Evolutionary conservation across 2,329 filamentous ascomycete genomes (phyloP).

Genomic region (Huntiella omanensis): DNA sequence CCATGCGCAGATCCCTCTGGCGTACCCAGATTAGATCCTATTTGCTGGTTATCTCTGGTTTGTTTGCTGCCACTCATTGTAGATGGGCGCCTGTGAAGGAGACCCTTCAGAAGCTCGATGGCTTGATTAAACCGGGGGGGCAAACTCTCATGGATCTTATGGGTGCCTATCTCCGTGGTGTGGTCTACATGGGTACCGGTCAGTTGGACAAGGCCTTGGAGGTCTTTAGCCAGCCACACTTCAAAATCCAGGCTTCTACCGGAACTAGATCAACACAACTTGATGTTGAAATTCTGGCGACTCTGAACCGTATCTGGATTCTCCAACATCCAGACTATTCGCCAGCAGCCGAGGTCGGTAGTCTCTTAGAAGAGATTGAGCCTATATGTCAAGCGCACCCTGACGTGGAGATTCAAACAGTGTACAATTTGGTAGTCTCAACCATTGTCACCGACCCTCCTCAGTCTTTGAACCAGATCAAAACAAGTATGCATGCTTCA

Average conservation of each 20-base stretch:
- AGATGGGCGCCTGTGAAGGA: constrained; percentile 48
- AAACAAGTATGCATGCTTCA: constrained; percentile 57
- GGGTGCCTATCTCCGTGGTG: constrained; percentile 52
- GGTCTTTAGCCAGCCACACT: constrained; percentile 43
- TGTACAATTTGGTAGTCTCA: constrained; percentile 58
- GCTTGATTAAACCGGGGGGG: constrained; percentile 21
- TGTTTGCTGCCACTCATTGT: constrained; percentile 50
- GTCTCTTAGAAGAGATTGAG: constrained; percentile 46
- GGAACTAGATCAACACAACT: constrained; percentile 32
- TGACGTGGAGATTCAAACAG: constrained; percentile 58
- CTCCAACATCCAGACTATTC: constrained; percentile 42
- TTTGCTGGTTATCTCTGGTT: constrained; percentile 49
- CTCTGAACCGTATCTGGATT: constrained; percentile 54
- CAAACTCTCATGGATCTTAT: constrained; percentile 28
- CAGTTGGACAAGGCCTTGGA: constrained; percentile 48
- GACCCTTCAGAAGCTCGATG: constrained; percentile 34
- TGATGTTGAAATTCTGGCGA: constrained; percentile 47
- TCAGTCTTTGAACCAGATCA: constrained; percentile 55
- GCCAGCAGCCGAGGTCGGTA: constrained; percentile 37
- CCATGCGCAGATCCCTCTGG: constrained; percentile 43
- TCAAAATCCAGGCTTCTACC: constrained; percentile 31
- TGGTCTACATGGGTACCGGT: constrained; percentile 60
- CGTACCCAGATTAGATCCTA: constrained; percentile 47
- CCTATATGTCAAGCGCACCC: constrained; percentile 49
- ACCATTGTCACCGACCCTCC: constrained; percentile 42